Percentiles rank a stretch among this genome's conserved stretches.
Evolutionary conservation across 257 asterid species (phyloP).

Genomic region (Nicotiana tabacum): DNA sequence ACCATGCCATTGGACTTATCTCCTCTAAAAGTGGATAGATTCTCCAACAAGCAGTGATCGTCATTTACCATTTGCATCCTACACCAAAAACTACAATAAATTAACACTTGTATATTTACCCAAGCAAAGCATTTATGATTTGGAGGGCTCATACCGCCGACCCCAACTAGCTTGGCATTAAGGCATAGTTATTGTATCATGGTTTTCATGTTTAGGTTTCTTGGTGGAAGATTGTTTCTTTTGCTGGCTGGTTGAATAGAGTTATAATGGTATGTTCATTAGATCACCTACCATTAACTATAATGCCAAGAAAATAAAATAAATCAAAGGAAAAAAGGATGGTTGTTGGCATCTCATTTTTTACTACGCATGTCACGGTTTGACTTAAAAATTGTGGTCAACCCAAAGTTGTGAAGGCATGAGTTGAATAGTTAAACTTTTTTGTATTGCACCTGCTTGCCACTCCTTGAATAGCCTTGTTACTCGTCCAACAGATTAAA

Average conservation of each 20-base stretch:
- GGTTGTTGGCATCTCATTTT: background rate
- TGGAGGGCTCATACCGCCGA: too few species aligned
- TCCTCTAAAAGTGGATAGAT: too few species aligned
- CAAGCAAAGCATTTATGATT: too few species aligned
- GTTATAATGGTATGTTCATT: background rate
- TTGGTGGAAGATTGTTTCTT: background rate
- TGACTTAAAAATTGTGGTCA: background rate
- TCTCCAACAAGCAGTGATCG: too few species aligned
- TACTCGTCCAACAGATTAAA: background rate
- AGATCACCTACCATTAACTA: background rate
- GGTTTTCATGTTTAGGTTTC: background rate
- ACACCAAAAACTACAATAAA: too few species aligned
- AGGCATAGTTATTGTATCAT: too few species aligned
- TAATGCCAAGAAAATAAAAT: background rate
- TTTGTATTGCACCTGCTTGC: background rate
- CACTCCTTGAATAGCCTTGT: background rate
- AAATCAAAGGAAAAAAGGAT: background rate
- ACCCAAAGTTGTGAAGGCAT: conserved; percentile 1
- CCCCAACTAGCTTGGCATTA: too few species aligned
- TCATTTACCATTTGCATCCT: too few species aligned
- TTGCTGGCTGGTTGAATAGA: background rate
- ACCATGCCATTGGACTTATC: too few species aligned
- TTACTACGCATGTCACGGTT: background rate
- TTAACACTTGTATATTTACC: too few species aligned
- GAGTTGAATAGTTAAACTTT: background rate